These are phyloP conservation scores for Pneumocystis jirovecii DNA, from an alignment of 1,139 yeast genomes.

Conservation along the genomic window DNA sequence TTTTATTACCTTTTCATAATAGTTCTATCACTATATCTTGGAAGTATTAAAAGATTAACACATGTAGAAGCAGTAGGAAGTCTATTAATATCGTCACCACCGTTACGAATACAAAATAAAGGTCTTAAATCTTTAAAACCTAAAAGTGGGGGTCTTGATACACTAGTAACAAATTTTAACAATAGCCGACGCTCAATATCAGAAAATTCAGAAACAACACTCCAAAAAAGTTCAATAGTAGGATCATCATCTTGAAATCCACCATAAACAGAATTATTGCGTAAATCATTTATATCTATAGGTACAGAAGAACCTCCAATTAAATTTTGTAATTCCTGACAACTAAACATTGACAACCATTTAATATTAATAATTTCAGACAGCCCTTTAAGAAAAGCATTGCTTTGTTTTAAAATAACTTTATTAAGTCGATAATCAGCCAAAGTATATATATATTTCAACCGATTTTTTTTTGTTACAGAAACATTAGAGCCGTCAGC, in stretches of 20 bases:
- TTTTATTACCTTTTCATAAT: constrained; percentile 29
- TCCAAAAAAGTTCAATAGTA: constrained; percentile 52
- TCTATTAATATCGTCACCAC: constrained; percentile 41
- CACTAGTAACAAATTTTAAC: constrained; percentile 38
- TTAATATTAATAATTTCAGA: constrained; percentile 49
- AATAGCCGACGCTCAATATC: constrained; percentile 47
- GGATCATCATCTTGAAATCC: constrained; percentile 46
- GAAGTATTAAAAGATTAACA: constrained; percentile 70
- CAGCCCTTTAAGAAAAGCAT: constrained; percentile 56
- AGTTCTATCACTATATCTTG: constrained; percentile 56
- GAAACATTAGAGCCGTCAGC: constrained; percentile 42
- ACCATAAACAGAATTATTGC: constrained; percentile 42
- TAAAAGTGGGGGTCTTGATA: constrained; percentile 69
- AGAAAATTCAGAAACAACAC: constrained; percentile 52
- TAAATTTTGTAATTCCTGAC: constrained; percentile 66
- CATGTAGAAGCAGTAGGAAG: constrained; percentile 61
- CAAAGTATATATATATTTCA: constrained; percentile 62
- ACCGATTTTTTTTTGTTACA: constrained; percentile 48
- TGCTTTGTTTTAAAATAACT: constrained; percentile 43
- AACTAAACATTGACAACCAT: constrained; percentile 77
- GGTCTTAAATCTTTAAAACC: constrained; percentile 72
- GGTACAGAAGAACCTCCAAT: constrained; percentile 69
- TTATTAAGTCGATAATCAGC: constrained; percentile 68
- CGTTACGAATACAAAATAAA: constrained; percentile 60
- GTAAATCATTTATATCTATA: constrained; percentile 57